A percentile compares a stretch with the other conserved stretches of the same genome.
Evolutionary conservation across 2,329 filamentous ascomycete species (phyloP).

Genomic region (Cordyceps cicadae): DNA sequence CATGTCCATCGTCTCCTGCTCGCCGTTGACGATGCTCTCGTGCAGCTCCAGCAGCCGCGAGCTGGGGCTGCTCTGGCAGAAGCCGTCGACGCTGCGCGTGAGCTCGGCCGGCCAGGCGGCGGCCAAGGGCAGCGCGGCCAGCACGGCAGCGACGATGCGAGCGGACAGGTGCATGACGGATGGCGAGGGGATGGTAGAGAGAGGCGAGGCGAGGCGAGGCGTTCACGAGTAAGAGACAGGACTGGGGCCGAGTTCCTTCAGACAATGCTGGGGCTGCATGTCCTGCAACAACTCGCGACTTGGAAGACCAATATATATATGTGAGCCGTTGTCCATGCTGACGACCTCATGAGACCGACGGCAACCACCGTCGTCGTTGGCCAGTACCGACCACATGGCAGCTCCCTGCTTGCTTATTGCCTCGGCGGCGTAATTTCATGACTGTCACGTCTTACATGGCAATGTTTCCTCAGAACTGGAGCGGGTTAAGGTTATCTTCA

Average conservation of each 20-base stretch:
- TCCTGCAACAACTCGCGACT: no score
- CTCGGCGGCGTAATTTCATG: no score
- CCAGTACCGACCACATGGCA: no score
- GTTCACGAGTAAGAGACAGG: no score
- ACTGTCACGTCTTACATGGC: neutral
- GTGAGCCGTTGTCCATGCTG: no score
- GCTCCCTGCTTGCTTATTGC: no score
- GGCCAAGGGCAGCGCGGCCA: conserved; percentile 2
- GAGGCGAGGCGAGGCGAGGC: neutral
- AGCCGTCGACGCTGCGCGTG: neutral
- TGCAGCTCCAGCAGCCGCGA: neutral
- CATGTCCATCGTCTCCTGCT: conserved; percentile 1
- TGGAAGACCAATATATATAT: no score
- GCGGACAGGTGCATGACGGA: neutral
- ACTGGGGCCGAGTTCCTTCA: neutral
- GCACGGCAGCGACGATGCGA: neutral
- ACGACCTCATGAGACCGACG: no score
- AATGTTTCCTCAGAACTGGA: neutral
- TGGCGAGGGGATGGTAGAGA: no score
- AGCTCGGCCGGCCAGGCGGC: neutral
- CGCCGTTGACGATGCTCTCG: neutral
- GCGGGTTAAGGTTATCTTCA: neutral
- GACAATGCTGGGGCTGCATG: neutral
- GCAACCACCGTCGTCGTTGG: no score
- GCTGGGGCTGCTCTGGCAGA: neutral